Evolutionary conservation across 2,329 filamentous ascomycete genomes (phyloP).

Genomic region (Pyrenophora graminea): DNA sequence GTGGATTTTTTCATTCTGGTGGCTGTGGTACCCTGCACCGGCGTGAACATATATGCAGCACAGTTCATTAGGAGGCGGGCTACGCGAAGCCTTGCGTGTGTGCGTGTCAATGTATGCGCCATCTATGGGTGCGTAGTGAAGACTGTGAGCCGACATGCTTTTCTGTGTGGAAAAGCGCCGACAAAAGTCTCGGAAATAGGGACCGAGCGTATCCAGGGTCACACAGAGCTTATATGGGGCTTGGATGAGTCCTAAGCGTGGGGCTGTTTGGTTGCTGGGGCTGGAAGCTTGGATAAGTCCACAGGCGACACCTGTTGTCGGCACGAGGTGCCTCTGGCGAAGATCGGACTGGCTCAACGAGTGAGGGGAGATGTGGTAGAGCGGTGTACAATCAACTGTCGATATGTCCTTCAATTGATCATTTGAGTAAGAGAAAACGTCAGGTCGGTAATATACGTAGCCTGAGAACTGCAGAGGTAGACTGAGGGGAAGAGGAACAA

Average conservation of each 20-base stretch:
- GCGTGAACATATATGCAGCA: slow-evolving; percentile 93
- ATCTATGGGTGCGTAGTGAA: slow-evolving; percentile 27
- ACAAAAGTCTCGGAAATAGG: slow-evolving; percentile 31
- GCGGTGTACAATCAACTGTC: background rate
- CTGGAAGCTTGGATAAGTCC: background rate
- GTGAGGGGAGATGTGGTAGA: background rate
- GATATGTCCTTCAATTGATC: slow-evolving; percentile 10
- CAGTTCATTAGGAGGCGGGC: slow-evolving; percentile 52
- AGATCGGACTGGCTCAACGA: background rate
- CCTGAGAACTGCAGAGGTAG: slow-evolving; percentile 8
- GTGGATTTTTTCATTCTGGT: slow-evolving; percentile 81
- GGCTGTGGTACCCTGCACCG: slow-evolving; percentile 90
- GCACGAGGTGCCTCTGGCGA: background rate
- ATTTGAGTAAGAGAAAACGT: slow-evolving; percentile 8
- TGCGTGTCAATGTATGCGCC: slow-evolving; percentile 28
- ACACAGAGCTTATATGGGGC: background rate
- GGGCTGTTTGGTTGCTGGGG: background rate
- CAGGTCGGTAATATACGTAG: slow-evolving; percentile 11
- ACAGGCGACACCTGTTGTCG: background rate
- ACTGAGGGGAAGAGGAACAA: slow-evolving; percentile 14
- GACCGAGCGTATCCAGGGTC: slow-evolving; percentile 27
- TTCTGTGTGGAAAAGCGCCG: slow-evolving; percentile 30
- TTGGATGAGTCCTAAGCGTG: background rate
- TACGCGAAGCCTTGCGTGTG: slow-evolving; percentile 47
- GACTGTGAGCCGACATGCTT: slow-evolving; percentile 32